These are phyloP conservation scores for Camellia japonica DNA, from an alignment of 148 eudicot species.

Conservation along the genomic window DNA sequence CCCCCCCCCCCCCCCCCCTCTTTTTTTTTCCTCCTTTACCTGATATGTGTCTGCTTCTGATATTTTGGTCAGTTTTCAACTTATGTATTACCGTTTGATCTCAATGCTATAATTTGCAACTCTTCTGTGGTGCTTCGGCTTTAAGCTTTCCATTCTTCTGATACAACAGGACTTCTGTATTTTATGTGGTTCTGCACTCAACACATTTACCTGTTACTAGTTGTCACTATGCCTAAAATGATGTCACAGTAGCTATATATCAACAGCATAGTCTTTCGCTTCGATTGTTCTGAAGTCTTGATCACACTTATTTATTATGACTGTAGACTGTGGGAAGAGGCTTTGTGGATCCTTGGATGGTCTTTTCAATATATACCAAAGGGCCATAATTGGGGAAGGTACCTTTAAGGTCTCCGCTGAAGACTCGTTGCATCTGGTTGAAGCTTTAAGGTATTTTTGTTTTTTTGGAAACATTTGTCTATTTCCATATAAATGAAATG, in stretches of 20 bases:
- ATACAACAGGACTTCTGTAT: background rate
- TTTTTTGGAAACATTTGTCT: slow-evolving; percentile 7
- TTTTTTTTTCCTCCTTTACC: too few species aligned
- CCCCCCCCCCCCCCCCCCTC: too few species aligned
- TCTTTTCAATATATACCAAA: slow-evolving; percentile 90
- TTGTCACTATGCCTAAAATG: background rate
- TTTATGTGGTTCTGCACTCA: background rate
- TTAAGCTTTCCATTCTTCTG: background rate
- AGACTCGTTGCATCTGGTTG: slow-evolving; percentile 91
- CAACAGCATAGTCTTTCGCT: background rate
- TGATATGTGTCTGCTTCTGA: too few species aligned
- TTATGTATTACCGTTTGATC: background rate
- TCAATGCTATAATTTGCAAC: background rate
- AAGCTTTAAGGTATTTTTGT: slow-evolving; percentile 75
- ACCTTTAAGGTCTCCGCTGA: slow-evolving; percentile 90
- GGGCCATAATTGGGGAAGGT: slow-evolving; percentile 78
- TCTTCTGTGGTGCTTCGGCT: slow-evolving; percentile 5
- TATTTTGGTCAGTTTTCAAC: background rate
- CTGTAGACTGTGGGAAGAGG: slow-evolving; percentile 85
- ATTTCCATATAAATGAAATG: background rate
- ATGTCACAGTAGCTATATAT: background rate
- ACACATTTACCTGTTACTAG: background rate
- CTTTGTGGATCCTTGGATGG: slow-evolving; percentile 92
- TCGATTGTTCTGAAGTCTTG: background rate
- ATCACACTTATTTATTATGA: slow-evolving; percentile 16